Evolutionary conservation across 2,329 filamentous ascomycete genomes (phyloP), one percentile per base, ranked within the genome.

Genomic region (Byssothecium circinans): DNA sequence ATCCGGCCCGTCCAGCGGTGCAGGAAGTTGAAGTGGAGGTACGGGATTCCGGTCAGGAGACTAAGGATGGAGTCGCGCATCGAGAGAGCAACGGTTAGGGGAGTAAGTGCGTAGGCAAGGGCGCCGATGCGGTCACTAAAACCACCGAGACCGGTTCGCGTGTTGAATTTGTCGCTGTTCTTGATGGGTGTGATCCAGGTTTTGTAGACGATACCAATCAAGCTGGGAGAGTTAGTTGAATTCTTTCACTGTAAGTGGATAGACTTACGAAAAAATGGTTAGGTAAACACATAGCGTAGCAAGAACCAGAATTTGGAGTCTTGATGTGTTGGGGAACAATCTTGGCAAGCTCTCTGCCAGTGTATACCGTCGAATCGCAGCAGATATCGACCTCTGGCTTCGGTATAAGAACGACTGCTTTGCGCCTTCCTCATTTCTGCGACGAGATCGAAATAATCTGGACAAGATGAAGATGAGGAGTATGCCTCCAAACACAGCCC

Each of bases 1-100:
- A 90, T 78, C 50, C 85, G 85, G 2, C 87, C 87, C 0, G 84
- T 74, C 87, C 87, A 90, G 27, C 86, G 83, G 66, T 90, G 87
- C 17, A 91, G 73, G 62, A 91, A 91, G 68, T 87, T 85, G 77
- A 91, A 89, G 59, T 80, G 81, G 18, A 88, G 86, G 60, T 88
- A 88, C 0, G 87, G 86, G 1, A 89, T 76, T 2, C 87, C 87
- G 0, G 86, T 89, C 34, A 88, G 64, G 7, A 86, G 62, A 1
- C 82, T 86, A 2, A 90, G 77, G 1, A 89, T 69, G 1, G 82
- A 86, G 62, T 89, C 86, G 35, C 86, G 78, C 46, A 75, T 83
- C 18, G 80, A 77, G 14, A 90, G 75, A 20, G 87, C 67, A 15
- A 90, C 71, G 0, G 83, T 83, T 0, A 90, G 73, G 0, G 87